Evolutionary conservation across 1,284 basidiomycete genomes (phyloP).

Genomic region (Naganishia sp.): DNA sequence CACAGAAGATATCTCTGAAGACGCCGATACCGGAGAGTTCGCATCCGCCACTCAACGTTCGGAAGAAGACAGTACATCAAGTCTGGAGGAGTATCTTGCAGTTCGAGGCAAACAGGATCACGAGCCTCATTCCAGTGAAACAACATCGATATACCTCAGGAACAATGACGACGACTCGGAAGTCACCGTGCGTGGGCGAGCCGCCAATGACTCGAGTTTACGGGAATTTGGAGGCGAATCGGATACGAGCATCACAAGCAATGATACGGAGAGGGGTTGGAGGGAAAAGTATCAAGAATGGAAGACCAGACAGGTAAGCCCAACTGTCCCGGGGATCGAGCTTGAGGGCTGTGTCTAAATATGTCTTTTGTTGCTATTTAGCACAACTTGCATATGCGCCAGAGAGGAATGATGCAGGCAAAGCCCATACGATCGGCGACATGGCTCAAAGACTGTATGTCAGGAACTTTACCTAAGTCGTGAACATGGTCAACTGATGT

Average conservation of each 20-base stretch:
- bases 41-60: neutral
- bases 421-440: constrained; percentile 23
- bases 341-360: neutral
- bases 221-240: too few relatives aligned
- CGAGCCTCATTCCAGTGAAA: too few relatives aligned
- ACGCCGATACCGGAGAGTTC: too few relatives aligned
- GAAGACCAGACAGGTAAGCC: constrained; percentile 27
- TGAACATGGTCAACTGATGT: neutral
- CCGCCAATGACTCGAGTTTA: neutral
- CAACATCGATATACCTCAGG: too few relatives aligned
- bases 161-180: neutral
- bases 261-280: constrained; percentile 13
- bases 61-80: neutral
- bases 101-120: neutral
- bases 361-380: neutral
- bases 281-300: constrained; percentile 22
- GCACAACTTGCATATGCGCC: constrained; percentile 28
- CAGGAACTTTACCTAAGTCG: too few relatives aligned
- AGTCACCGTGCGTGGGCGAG: neutral
- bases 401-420: constrained; percentile 27
- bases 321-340: neutral
- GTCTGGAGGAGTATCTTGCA: neutral
- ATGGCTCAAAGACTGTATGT: constrained; percentile 30
- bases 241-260: too few relatives aligned
- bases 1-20: too few relatives aligned